These are phyloP conservation scores for Podospora pseudoanserina DNA, from an alignment of 495 filamentous ascomycete species.

Conservation along the genomic window DNA sequence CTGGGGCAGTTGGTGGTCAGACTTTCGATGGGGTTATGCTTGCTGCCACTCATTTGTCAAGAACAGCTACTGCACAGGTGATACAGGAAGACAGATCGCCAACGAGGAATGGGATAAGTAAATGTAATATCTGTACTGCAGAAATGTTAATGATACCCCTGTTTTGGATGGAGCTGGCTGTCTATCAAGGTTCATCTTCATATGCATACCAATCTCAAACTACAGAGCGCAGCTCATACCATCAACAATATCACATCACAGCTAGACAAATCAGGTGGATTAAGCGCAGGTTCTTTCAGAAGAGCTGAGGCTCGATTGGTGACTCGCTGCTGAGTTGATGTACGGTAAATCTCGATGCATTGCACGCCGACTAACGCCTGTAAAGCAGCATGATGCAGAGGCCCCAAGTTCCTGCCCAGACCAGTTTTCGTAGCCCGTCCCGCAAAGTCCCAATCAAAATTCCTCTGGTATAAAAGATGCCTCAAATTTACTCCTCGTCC, in stretches of 20 bases:
- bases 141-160: conserved; percentile 30
- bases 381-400: conserved; percentile 35
- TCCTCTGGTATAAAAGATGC: conserved; percentile 22
- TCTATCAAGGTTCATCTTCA: neutral
- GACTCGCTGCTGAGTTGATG: conserved; percentile 16
- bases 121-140: neutral
- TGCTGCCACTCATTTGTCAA: conserved; percentile 92
- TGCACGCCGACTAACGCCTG: conserved; percentile 31
- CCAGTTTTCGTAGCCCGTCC: conserved; percentile 41
- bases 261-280: neutral
- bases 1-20: conserved; percentile 97
- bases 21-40: conserved; percentile 95
- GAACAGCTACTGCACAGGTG: conserved; percentile 96
- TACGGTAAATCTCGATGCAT: conserved; percentile 31
- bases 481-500: conserved; percentile 71
- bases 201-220: neutral
- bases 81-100: conserved; percentile 65
- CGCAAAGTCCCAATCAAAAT: conserved; percentile 31
- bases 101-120: conserved; percentile 31
- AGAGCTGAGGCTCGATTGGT: conserved; percentile 14
- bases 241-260: neutral
- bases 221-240: neutral
- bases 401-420: conserved; percentile 29
- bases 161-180: neutral
- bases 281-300: neutral